Evolutionary conservation across 228 moss, liverwort and hornwort species (phyloP).

Genomic region (Sphagnum fallax): DNA sequence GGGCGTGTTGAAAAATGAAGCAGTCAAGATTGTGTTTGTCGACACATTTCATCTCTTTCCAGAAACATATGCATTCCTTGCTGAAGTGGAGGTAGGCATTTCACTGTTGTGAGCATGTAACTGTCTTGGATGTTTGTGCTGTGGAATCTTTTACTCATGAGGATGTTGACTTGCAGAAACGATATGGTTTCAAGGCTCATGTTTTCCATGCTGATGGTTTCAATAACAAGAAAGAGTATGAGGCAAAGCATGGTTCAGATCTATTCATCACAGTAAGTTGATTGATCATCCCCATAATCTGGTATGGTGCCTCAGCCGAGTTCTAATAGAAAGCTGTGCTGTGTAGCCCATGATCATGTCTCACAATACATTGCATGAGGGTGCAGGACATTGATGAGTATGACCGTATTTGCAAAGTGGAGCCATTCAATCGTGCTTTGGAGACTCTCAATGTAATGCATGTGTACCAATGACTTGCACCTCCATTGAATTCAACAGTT

Average conservation of each 20-base stretch:
- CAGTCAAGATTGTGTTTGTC: constrained; percentile 78
- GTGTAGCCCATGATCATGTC: too few species aligned
- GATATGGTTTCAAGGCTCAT: constrained; percentile 72
- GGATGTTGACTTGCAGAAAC: constrained; percentile 39
- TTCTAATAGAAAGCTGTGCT: too few species aligned
- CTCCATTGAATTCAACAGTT: too few species aligned
- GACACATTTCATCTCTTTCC: constrained; percentile 96
- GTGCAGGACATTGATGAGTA: constrained; percentile 80
- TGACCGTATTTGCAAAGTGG: constrained; percentile 94
- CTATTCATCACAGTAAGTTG: constrained; percentile 66
- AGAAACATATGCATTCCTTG: constrained; percentile 66
- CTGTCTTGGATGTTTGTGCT: not conserved
- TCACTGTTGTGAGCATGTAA: not conserved
- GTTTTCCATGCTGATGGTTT: constrained; percentile 62
- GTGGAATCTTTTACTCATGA: not conserved
- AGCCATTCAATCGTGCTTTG: constrained; percentile 74
- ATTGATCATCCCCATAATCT: not conserved
- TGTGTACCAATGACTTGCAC: not conserved
- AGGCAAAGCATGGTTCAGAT: constrained; percentile 78
- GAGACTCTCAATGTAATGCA: constrained; percentile 52
- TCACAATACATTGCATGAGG: not conserved
- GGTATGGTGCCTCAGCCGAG: too few species aligned
- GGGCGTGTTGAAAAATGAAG: constrained; percentile 53
- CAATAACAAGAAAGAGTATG: constrained; percentile 67
- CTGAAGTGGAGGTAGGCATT: constrained; percentile 57